phyloP scores from a whole-genome alignment of 1,284 basidiomycete genomes.

The Caloboletus inedulis region DNA sequence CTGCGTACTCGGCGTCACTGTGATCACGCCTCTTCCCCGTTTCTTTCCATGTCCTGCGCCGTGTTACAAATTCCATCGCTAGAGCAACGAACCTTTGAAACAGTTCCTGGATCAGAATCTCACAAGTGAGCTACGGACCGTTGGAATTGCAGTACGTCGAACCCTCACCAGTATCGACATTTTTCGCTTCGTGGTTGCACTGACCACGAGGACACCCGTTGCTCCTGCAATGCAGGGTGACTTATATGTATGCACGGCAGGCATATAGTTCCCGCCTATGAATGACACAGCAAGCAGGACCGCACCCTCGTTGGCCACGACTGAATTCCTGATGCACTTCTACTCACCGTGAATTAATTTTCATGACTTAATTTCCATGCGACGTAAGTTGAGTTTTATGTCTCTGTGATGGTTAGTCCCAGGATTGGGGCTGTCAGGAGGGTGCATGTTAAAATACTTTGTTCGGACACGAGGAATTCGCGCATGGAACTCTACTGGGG shows the following conservation, averaged over 20 bases:
- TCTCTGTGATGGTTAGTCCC: not conserved
- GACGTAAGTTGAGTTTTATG: not conserved
- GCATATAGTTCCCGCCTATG: slow-evolving; percentile 10
- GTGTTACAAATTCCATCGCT: slow-evolving; percentile 24
- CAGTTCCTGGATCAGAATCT: slow-evolving; percentile 18
- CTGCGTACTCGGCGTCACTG: slow-evolving; percentile 18
- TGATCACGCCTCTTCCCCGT: slow-evolving; percentile 5
- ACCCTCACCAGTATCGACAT: slow-evolving; percentile 32
- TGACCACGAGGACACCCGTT: slow-evolving; percentile 27
- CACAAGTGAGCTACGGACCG: slow-evolving; percentile 15
- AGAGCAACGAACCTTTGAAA: slow-evolving; percentile 25
- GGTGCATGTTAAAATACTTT: slow-evolving; percentile 7
- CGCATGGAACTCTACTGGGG: not conserved
- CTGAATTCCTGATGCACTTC: slow-evolving; percentile 5
- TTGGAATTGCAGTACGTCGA: slow-evolving; percentile 12
- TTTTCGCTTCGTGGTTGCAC: slow-evolving; percentile 20
- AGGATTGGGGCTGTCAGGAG: not conserved
- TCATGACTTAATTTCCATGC: slow-evolving; percentile 21
- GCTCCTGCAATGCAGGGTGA: slow-evolving; percentile 11
- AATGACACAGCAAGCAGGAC: slow-evolving; percentile 23
- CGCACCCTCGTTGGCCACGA: slow-evolving; percentile 20
- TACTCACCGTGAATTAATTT: slow-evolving; percentile 16
- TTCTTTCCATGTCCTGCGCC: slow-evolving; percentile 22
- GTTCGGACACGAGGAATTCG: slow-evolving; percentile 5
- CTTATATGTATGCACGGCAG: slow-evolving; percentile 28